phyloP scores from a whole-genome alignment of 768 basidiomycete species.

The Mycena floridula region DNA sequence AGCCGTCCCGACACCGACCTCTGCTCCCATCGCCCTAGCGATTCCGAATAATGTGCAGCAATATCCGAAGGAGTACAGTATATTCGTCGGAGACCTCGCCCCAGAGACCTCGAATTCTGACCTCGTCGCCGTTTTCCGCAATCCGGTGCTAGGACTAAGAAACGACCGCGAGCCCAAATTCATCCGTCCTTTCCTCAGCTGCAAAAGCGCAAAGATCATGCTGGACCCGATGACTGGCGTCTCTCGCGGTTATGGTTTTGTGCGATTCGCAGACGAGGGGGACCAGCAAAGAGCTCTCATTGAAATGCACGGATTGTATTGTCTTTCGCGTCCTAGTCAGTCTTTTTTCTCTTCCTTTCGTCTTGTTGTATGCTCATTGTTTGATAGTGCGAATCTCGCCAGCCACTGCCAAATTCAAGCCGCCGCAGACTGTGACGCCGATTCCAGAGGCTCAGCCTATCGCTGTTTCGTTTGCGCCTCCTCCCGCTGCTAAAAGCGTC shows the following conservation, averaged over 20 bases:
- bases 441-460: conserved; percentile 41
- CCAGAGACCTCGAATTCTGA: conserved; percentile 94
- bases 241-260: conserved; percentile 89
- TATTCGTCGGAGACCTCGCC: conserved; percentile 92
- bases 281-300: conserved; percentile 88
- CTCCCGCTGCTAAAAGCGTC: conserved; percentile 53
- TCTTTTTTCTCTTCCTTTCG: conserved; percentile 11
- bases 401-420: conserved; percentile 83
- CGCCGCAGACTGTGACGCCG: conserved; percentile 39
- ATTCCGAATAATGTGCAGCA: conserved; percentile 35
- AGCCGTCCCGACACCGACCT: conserved; percentile 26
- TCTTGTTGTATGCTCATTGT: conserved; percentile 21
- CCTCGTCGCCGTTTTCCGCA: conserved; percentile 88
- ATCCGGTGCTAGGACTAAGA: conserved; percentile 79
- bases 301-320: conserved; percentile 90
- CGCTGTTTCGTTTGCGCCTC: conserved; percentile 39
- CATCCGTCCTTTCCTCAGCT: conserved; percentile 83
- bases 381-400: conserved; percentile 82
- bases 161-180: conserved; percentile 86
- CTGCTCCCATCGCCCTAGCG: conserved; percentile 15
- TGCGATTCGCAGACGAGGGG: conserved; percentile 86
- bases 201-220: conserved; percentile 96
- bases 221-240: conserved; percentile 85
- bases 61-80: conserved; percentile 83
- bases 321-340: conserved; percentile 83